Conservation (phyloP, 176 grass and related monocot species). For the Cenchrus purpureus region DNA sequence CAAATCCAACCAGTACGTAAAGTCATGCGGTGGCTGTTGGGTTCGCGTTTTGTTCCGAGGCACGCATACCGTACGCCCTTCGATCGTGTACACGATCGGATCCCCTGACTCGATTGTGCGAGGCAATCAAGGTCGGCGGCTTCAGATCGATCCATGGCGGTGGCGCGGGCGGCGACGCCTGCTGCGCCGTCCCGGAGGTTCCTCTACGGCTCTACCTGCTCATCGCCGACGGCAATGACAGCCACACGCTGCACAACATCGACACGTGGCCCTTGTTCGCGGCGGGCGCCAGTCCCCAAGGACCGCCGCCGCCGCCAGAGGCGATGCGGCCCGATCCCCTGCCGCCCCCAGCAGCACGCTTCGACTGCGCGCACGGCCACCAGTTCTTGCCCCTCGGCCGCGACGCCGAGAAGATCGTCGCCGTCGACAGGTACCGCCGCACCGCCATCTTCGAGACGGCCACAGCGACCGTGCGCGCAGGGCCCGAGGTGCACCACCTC, state of each 20-base stretch:
- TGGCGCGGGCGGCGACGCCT: no score
- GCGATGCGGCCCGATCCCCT: neutral
- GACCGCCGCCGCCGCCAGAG: neutral
- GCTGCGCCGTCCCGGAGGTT: neutral
- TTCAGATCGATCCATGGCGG: neutral
- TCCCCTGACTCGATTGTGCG: neutral
- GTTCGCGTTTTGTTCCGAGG: no score
- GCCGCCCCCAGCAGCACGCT: neutral
- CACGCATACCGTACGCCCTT: no score
- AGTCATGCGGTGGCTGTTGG: no score
- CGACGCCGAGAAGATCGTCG: conserved; percentile 11
- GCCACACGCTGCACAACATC: neutral
- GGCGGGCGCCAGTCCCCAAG: neutral
- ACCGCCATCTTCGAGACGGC: neutral
- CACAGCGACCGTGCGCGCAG: neutral
- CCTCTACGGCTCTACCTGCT: neutral
- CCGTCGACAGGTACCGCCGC: neutral
- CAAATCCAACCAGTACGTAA: no score
- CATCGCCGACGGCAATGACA: neutral
- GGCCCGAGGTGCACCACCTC: neutral
- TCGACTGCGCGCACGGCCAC: neutral
- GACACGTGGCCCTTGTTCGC: neutral
- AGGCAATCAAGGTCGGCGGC: neutral
- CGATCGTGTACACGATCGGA: no score
- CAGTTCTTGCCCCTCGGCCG: neutral